Evolutionary conservation across 1,139 yeast species (phyloP).

Genomic region (Yamadazyma songkhlaensis): DNA sequence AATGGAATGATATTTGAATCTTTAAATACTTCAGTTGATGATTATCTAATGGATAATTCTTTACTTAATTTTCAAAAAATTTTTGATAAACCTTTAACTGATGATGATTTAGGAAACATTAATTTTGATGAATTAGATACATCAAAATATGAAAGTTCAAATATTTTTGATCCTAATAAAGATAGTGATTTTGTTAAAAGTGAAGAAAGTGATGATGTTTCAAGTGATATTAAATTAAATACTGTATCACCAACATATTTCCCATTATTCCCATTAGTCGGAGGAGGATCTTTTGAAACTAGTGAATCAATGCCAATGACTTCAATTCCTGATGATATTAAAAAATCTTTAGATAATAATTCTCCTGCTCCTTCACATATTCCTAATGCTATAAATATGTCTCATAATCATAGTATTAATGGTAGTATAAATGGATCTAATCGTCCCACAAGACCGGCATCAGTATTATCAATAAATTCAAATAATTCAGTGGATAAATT

Average conservation of each 20-base stretch:
- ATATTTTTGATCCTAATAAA: not conserved
- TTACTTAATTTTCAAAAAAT: conserved; percentile 22
- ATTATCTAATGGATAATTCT: conserved; percentile 34
- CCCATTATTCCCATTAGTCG: conserved; percentile 53
- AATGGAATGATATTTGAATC: conserved; percentile 8
- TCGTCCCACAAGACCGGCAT: conserved; percentile 45
- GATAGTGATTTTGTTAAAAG: not conserved
- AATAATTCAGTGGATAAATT: conserved; percentile 27
- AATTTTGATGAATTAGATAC: not conserved
- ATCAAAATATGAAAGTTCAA: conserved; percentile 1
- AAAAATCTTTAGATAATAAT: not conserved
- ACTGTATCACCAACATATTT: conserved; percentile 17
- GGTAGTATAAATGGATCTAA: conserved; percentile 19
- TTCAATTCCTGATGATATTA: conserved; percentile 20
- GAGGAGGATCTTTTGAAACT: conserved; percentile 40
- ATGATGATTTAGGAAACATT: not conserved
- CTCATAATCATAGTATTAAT: not conserved
- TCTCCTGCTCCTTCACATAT: not conserved
- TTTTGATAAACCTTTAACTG: conserved; percentile 1
- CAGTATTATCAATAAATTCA: conserved; percentile 40
- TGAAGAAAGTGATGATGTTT: conserved; percentile 15
- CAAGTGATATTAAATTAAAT: conserved; percentile 14
- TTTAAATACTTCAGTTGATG: conserved; percentile 11
- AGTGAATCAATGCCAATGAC: conserved; percentile 37
- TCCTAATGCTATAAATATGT: not conserved